Evolutionary conservation across 2,329 filamentous ascomycete genomes (phyloP), one percentile per base, ranked within the genome.

Genomic region (Epichloe brachyelytri): DNA sequence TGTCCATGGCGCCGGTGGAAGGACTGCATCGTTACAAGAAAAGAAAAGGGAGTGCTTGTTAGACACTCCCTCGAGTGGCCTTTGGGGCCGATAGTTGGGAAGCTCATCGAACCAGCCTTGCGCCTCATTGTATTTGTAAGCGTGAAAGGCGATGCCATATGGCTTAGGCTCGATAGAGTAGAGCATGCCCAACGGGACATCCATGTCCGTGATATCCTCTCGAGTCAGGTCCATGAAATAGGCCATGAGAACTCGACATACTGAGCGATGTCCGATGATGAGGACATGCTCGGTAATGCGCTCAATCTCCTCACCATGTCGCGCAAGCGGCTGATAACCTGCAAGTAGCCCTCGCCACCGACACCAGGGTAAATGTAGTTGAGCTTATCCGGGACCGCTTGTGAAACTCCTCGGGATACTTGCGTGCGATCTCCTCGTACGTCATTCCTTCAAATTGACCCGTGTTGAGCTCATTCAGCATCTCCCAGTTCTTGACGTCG

Each of bases 291-390:
- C 93, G 33, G 88, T 95, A 75, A 95, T 97, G 54, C 93, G 85
- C 74, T 98, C 93, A 54, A 96, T 84, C 71, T 98, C 93, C 95
- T 85, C 56, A 98, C 95, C 72, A 98, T 93, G 56, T 95, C 86
- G 49, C 90, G 85, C 37, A 97, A 79, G 47, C 93, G 87, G 67
- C 93, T 95, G 70, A 98, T 96, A 60, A 98, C 86, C 68, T 97
- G 91, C 11, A 98, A 79, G 62, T 98, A 98, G 33, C 91, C 89
- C 68, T 98, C 93, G 49, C 93, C 93, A 22, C 93, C 93, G 17
- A 94, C 87, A 4, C 93, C 93, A 1, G 93, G 93, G 66, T 97
- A 97, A 56, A 94, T 89, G 68, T 98, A 98, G 59, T 88, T 86
- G 49, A 98, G 81, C 71, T 98, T 98, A 71, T 97, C 86, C 74